Conservation (phyloP, 169 alveolate species). For the Theileria orientalis region DNA sequence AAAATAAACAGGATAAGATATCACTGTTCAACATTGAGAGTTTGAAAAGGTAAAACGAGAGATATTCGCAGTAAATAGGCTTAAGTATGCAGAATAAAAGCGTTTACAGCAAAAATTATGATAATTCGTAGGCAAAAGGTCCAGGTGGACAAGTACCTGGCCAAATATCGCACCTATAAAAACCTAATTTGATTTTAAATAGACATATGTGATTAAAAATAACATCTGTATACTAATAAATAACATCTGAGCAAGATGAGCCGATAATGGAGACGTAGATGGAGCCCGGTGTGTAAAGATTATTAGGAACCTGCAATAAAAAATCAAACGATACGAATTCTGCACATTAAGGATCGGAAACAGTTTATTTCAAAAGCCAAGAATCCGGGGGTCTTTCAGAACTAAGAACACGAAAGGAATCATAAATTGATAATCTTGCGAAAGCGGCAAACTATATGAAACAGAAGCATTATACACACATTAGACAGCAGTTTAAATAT, state of each 20-base stretch:
- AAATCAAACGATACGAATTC: background rate
- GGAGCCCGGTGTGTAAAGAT: background rate
- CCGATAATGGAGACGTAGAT: too few species aligned
- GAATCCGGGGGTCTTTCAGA: too few species aligned
- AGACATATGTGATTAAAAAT: background rate
- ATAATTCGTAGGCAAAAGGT: slow-evolving; percentile 13
- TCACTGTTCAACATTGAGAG: background rate
- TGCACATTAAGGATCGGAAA: background rate
- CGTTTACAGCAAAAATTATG: too few species aligned
- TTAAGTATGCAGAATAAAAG: background rate
- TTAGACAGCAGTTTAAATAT: slow-evolving; percentile 4
- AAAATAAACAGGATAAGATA: background rate
- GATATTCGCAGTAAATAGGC: too few species aligned
- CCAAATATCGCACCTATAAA: slow-evolving; percentile 11
- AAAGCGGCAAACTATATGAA: background rate
- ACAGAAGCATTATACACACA: background rate
- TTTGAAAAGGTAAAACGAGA: slow-evolving; percentile 6
- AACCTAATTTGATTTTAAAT: background rate
- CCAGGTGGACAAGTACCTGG: slow-evolving; percentile 12
- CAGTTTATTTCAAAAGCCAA: background rate
- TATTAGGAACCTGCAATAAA: background rate
- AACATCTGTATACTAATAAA: too few species aligned
- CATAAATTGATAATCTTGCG: too few species aligned
- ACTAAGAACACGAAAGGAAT: too few species aligned
- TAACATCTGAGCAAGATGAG: too few species aligned